phyloP scores from a whole-genome alignment of 176 grass and related monocot genomes.

The Echinochloa phyllopogon region DNA sequence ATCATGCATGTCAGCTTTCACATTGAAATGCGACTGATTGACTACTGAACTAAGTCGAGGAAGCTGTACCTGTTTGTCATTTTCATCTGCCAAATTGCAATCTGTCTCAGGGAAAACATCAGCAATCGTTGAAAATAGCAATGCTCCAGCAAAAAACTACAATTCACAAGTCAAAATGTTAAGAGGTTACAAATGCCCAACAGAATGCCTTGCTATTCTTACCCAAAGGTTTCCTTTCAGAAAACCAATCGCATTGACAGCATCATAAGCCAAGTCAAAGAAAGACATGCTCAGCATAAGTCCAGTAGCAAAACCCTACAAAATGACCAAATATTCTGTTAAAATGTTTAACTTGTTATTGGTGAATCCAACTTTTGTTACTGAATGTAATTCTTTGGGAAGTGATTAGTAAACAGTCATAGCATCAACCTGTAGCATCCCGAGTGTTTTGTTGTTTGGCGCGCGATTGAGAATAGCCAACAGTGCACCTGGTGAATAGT shows the following conservation, averaged over 20 bases:
- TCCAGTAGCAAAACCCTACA: constrained; percentile 93
- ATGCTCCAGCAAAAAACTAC: constrained; percentile 78
- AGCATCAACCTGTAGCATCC: constrained; percentile 71
- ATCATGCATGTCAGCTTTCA: constrained; percentile 34
- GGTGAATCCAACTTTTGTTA: not conserved
- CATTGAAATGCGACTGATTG: constrained; percentile 5
- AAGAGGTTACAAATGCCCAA: constrained; percentile 13
- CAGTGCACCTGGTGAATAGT: constrained; percentile 68
- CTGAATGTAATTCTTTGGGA: not conserved
- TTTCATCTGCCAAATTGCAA: constrained; percentile 44
- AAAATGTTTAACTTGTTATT: constrained; percentile 28
- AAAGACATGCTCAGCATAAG: constrained; percentile 96
- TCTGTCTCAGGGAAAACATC: constrained; percentile 75
- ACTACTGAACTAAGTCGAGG: not conserved
- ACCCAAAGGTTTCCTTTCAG: constrained; percentile 95
- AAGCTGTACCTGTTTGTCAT: constrained; percentile 53
- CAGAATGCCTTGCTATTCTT: constrained; percentile 34
- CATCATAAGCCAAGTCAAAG: constrained; percentile 92
- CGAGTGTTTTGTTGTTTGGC: constrained; percentile 79
- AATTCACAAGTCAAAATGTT: constrained; percentile 23
- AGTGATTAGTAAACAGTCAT: constrained; percentile 11
- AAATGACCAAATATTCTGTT: constrained; percentile 6
- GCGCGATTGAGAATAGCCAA: constrained; percentile 74
- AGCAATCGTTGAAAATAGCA: constrained; percentile 72
- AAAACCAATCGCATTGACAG: constrained; percentile 89